A percentile compares a stretch with the other conserved stretches of the same genome.
Evolutionary conservation across 306 rosid genomes (phyloP).

Genomic region (Prosopis cineraria): DNA sequence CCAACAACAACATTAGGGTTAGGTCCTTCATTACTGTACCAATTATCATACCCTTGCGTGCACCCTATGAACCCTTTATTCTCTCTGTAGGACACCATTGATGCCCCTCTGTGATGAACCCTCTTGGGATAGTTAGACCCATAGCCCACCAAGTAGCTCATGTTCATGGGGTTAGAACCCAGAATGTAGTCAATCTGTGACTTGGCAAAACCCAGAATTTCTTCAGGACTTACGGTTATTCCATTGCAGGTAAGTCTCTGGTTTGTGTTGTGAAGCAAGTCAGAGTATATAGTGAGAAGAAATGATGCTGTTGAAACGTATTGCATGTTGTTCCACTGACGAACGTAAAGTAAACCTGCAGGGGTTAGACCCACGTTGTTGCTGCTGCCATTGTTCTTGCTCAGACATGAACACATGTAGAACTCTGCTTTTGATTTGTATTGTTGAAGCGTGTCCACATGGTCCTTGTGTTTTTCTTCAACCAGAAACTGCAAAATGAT

Average conservation of each 20-base stretch:
- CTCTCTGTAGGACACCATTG: slow-evolving; percentile 74
- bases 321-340: slow-evolving; percentile 99
- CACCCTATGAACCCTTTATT: slow-evolving; percentile 93
- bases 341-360: slow-evolving; percentile 68
- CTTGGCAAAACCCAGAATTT: slow-evolving; percentile 60
- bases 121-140: slow-evolving; percentile 68
- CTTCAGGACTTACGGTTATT: slow-evolving; percentile 42
- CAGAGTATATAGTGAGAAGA: slow-evolving; percentile 73
- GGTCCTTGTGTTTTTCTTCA: slow-evolving; percentile 62
- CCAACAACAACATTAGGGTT: slow-evolving; percentile 86
- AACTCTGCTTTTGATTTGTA: slow-evolving; percentile 82
- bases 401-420: slow-evolving; percentile 86
- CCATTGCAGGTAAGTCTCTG: slow-evolving; percentile 60
- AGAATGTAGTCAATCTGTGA: slow-evolving; percentile 84
- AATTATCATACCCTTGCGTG: slow-evolving; percentile 92
- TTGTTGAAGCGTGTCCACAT: slow-evolving; percentile 51
- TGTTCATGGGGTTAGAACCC: slow-evolving; percentile 84
- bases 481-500: slow-evolving; percentile 53
- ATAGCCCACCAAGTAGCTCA: slow-evolving; percentile 88
- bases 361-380: slow-evolving; percentile 76
- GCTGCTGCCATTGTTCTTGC: slow-evolving; percentile 64
- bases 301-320: slow-evolving; percentile 89
- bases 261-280: slow-evolving; percentile 57
- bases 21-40: slow-evolving; percentile 58
- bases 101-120: slow-evolving; percentile 96